Conservation (phyloP, 305 asterid species). For the Fraxinus floribunda region DNA sequence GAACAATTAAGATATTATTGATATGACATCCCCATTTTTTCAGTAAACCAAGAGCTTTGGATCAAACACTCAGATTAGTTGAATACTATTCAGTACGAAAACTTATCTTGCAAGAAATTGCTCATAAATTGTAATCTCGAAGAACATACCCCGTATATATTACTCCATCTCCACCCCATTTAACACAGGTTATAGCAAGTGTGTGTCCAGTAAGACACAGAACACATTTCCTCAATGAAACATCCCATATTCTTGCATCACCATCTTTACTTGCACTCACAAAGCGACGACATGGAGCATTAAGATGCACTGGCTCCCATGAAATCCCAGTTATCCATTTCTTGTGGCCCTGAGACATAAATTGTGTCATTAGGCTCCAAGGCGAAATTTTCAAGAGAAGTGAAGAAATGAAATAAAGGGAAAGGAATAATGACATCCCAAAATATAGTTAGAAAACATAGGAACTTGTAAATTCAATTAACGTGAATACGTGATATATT, state of each 20-base stretch:
- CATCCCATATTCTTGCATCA: constrained; percentile 98
- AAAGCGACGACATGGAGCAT: constrained; percentile 86
- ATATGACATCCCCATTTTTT: neutral
- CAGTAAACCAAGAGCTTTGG: neutral
- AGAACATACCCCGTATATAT: constrained; percentile 84
- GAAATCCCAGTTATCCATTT: constrained; percentile 98
- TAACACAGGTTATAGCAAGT: constrained; percentile 92
- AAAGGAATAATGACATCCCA: constrained; percentile 5
- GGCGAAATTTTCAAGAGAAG: constrained; percentile 8
- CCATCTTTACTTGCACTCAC: constrained; percentile 99
- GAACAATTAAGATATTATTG: neutral
- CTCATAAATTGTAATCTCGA: constrained; percentile 5
- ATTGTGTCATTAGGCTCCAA: constrained; percentile 18
- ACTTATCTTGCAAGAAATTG: constrained; percentile 7
- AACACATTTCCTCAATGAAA: constrained; percentile 60
- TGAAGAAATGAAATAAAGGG: constrained; percentile 8
- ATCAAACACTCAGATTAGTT: constrained; percentile 12
- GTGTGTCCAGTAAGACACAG: constrained; percentile 83
- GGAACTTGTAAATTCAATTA: neutral
- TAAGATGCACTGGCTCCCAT: constrained; percentile 97
- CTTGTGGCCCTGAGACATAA: constrained; percentile 80
- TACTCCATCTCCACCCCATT: constrained; percentile 98
- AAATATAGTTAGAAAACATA: neutral
- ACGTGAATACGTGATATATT: neutral
- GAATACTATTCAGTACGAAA: constrained; percentile 1